Base-by-base conservation (phyloP, 2,329 filamentous ascomycete genomes). In the Coniochaeta pulveracea region DNA sequence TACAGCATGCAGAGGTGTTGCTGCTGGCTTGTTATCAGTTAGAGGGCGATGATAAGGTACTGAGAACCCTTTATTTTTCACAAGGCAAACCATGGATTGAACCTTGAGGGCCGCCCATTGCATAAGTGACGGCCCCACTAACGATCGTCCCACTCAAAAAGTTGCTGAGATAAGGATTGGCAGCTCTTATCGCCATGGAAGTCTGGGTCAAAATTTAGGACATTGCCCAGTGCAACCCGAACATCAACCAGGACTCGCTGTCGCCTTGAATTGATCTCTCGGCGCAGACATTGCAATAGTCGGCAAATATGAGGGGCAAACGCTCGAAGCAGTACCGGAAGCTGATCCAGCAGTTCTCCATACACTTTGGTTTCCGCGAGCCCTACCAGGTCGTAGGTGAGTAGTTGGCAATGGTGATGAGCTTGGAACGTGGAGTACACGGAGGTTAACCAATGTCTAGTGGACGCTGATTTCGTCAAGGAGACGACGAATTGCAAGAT, bases 301-400 rank as follows among this genome's bases (percentile, higher is more conserved):
- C 11, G 22, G 3, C 17, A 33, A 60, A 45, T 5, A 66, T 66
- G 63, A 60, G 62, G 45, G 63, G 61, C 27, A 66, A 66, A 50
- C 54, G 63, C 4, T 62, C 59, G 16, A 66, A 66, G 38, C 61
- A 65, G 43, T 66, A 66, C 38, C 59, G 63, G 47, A 95, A 95
- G 76, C 76, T 95, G 50, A 93, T 98, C 79, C 80, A 85, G 59
- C 80, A 89, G 52, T 94, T 88, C 69, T 76, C 79, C 51, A 71
- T 89, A 55, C 78, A 76, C 39, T 95, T 93, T 54, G 80, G 82
- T 39, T 95, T 95, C 57, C 84, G 88, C 46, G 83, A 91, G 60
- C 86, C 91, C 9, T 96, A 95, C 61, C 91, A 96, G 61, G 80
- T 93, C 33, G 64, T 94, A n/a, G n/a, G n/a, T n/a, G n/a, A n/a